phyloP scores from a whole-genome alignment of 1,284 basidiomycete species.

The Irpex lacteus region DNA sequence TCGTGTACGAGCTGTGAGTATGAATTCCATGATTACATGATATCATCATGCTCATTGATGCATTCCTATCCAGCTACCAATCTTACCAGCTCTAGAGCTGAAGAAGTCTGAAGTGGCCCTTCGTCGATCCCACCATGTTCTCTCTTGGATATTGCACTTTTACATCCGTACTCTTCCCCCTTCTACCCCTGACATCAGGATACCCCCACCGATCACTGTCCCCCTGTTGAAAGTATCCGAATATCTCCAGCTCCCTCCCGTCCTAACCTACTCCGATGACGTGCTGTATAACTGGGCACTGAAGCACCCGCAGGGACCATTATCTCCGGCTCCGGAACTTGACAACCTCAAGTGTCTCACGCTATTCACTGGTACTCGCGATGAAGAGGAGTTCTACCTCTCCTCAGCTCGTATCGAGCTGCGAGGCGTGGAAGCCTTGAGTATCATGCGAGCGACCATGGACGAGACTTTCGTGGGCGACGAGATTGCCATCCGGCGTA shows the following conservation, averaged over 20 bases:
- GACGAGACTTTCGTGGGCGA: constrained; percentile 94
- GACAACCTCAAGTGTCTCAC: constrained; percentile 64
- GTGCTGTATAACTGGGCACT: constrained; percentile 91
- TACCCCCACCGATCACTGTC: constrained; percentile 74
- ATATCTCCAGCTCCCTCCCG: constrained; percentile 82
- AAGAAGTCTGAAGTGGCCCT: constrained; percentile 62
- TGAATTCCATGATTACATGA: constrained; percentile 6
- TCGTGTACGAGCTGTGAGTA: constrained; percentile 54
- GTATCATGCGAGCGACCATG: constrained; percentile 85
- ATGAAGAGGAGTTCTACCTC: constrained; percentile 90
- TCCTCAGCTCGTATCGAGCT: constrained; percentile 90
- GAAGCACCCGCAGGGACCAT: constrained; percentile 27
- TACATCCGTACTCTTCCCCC: constrained; percentile 81
- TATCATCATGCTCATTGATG: background rate
- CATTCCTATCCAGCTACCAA: constrained; percentile 36
- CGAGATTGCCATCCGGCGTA: constrained; percentile 68
- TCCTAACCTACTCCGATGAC: constrained; percentile 91
- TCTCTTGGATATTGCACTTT: constrained; percentile 85
- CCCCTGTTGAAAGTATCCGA: constrained; percentile 78
- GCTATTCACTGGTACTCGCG: constrained; percentile 79
- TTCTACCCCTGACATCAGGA: constrained; percentile 43
- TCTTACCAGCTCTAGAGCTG: constrained; percentile 50
- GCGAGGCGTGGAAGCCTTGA: constrained; percentile 82
- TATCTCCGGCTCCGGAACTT: constrained; percentile 34
- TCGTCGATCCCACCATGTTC: constrained; percentile 82